Conservation (phyloP, 768 basidiomycete species). For the Tricholoma matsutake region DNA sequence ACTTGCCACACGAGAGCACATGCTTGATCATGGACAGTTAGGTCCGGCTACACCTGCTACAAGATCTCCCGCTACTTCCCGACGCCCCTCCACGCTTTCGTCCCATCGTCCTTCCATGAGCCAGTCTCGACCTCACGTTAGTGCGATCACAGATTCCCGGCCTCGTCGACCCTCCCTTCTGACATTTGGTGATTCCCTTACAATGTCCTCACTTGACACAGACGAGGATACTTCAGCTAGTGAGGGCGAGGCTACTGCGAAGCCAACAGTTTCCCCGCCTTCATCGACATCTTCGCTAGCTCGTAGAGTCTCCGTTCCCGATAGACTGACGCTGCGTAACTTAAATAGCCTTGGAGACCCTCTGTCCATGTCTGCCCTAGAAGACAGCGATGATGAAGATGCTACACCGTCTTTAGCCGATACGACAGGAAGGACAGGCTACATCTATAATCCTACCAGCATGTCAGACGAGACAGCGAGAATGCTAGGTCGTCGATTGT, state of each 20-base stretch:
- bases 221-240: slow-evolving; percentile 18
- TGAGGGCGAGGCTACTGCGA: slow-evolving; percentile 1
- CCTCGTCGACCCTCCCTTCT: slow-evolving; percentile 33
- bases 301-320: slow-evolving; percentile 14
- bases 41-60: slow-evolving; percentile 61
- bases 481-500: slow-evolving; percentile 39
- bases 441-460: slow-evolving; percentile 4
- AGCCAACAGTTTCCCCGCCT: background rate
- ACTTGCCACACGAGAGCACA: slow-evolving; percentile 87
- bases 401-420: background rate
- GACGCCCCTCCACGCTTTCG: slow-evolving; percentile 18
- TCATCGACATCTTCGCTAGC: slow-evolving; percentile 3
- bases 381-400: slow-evolving; percentile 39
- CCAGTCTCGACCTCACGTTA: slow-evolving; percentile 21
- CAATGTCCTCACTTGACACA: slow-evolving; percentile 38
- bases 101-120: slow-evolving; percentile 22
- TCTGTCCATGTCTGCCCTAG: slow-evolving; percentile 53
- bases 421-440: background rate
- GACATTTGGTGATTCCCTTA: slow-evolving; percentile 30
- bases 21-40: slow-evolving; percentile 86
- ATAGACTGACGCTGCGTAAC: slow-evolving; percentile 12
- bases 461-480: slow-evolving; percentile 24
- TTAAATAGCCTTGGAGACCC: slow-evolving; percentile 16
- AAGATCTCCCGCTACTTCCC: slow-evolving; percentile 38
- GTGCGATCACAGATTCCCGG: slow-evolving; percentile 16